phyloP scores from a whole-genome alignment of 495 filamentous ascomycete genomes.

The Staphylotrichum tortipilum region DNA sequence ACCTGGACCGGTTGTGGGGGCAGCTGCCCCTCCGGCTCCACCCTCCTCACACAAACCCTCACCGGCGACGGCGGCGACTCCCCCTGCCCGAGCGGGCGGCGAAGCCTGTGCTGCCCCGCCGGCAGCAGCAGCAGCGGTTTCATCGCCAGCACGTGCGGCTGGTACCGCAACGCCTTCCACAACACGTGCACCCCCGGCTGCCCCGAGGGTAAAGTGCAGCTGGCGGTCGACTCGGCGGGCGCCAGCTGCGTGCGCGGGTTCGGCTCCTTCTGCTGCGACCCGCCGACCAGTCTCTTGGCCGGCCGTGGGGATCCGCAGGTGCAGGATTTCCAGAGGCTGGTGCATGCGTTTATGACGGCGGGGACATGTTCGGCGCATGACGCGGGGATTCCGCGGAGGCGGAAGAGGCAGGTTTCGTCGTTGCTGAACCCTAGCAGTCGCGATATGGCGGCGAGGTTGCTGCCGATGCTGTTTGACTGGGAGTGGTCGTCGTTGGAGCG shows the following conservation, averaged over 20 bases:
- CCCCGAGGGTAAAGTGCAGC: neutral
- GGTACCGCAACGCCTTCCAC: constrained; percentile 1
- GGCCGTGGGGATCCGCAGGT: neutral
- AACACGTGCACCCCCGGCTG: neutral
- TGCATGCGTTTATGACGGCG: neutral
- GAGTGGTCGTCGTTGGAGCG: neutral
- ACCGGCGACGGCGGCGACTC: neutral
- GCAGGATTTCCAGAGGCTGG: neutral
- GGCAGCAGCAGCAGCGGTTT: neutral
- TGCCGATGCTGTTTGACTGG: neutral
- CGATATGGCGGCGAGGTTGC: neutral
- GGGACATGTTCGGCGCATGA: neutral
- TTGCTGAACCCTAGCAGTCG: neutral
- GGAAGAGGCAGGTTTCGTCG: neutral
- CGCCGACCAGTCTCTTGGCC: neutral
- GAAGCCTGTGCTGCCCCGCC: neutral
- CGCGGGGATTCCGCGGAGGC: neutral
- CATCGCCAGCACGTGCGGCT: neutral
- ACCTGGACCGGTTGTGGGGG: neutral
- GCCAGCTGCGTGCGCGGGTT: neutral
- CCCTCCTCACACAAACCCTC: neutral
- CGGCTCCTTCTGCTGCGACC: constrained; percentile 3
- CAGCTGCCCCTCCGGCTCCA: neutral
- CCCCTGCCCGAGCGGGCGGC: neutral
- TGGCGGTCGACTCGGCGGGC: neutral